Evolutionary conservation across 2,329 filamentous ascomycete genomes (phyloP), one percentile per base, ranked within the genome.

Genomic region (Ophiostoma himal-ulmi): DNA sequence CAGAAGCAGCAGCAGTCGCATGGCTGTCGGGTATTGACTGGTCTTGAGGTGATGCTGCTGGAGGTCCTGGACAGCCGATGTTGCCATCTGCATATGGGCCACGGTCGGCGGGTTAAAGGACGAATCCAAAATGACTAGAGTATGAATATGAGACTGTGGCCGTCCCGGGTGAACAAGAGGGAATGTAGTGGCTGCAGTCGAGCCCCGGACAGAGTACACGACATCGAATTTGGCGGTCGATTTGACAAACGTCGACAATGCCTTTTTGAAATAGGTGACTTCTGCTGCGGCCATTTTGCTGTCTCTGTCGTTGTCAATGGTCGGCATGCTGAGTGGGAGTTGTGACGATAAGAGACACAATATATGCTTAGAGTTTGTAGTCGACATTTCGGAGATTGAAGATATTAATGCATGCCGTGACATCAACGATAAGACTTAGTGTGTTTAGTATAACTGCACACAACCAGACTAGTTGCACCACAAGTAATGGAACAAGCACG

Each of bases 41-140:
- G 17, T 20, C 5, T n/a, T 57, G 52, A 57, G n/a, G 4, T 39
- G 62, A 5, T 70, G 44, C 34, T 48, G 13, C 34, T 75, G 70
- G 20, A 72, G 68, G 6, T 71, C 52, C 26, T 41, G 74, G 70
- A 84, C 69, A 0, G 86, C 86, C 1, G 84, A 83, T 0, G 80
- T 77, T 0, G 83, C 85, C 82, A 91, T 88, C 70, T 79, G 80
- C 62, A 83, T 79, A 76, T 91, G 88, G 2, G 88, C 88, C 8
- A 80, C 79, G 0, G 88, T 90, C 0, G 88, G 88, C 36, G 88
- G 88, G 76, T 91, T 90, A 80, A 90, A 91, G 71, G 86, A 89
- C 68, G 88, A 88, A 78, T 91, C 88, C 66, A 90, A 83, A 70
- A 90, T 80, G 69, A 89, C 79, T 71, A 91, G 80, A 22, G 41